Base-by-base conservation (phyloP, 129 eudicot genomes). In the Arctium minus region DNA sequence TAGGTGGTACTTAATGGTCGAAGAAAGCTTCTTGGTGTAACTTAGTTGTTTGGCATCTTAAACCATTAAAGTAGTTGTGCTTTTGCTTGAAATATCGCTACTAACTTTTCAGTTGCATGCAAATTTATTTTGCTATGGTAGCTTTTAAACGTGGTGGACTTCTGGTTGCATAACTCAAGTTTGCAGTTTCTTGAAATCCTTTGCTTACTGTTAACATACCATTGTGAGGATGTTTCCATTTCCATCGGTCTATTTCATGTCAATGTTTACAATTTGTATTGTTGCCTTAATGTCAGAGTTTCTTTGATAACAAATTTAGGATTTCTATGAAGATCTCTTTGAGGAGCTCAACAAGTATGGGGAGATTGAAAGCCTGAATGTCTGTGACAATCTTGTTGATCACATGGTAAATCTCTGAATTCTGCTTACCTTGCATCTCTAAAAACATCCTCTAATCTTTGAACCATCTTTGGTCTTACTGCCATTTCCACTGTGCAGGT, bases 301-400 rank as follows among this genome's bases (percentile, higher is more conserved):
- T 75, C 15, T 42, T n/a, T n/a, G 36, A 27, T 42, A 0, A 30
- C 27, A 50, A 8, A 10, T 77, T 48, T n/a, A 94, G 98, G 97
- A 94, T 79, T 94, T 94, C 62, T 94, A 92, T 86, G 98, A 94
- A 82, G 98, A 94, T 76, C 88, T 94, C 0, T 94, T 94, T 82
- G 97, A 90, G 88, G 98, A 94, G 84, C 95, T 94, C 79, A 90
- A 78, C 92, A 94, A 94, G 87, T 94, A 92, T 71, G 98, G 98
- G 65, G 97, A 94, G 85, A 90, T 94, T 83, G 98, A 94, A 88
- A 92, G 97, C 86, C 78, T 94, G 83, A 94, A 94, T 84, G 85
- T 94, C 30, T 94, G 98, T 85, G 98, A 94, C 91, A 94, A 92
- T 79, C 85, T 91, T 72, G 92, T 93, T 65, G 92, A 91, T 69